phyloP scores from a whole-genome alignment of 2,329 filamentous ascomycete species.

The Pleurostoma richardsiae region DNA sequence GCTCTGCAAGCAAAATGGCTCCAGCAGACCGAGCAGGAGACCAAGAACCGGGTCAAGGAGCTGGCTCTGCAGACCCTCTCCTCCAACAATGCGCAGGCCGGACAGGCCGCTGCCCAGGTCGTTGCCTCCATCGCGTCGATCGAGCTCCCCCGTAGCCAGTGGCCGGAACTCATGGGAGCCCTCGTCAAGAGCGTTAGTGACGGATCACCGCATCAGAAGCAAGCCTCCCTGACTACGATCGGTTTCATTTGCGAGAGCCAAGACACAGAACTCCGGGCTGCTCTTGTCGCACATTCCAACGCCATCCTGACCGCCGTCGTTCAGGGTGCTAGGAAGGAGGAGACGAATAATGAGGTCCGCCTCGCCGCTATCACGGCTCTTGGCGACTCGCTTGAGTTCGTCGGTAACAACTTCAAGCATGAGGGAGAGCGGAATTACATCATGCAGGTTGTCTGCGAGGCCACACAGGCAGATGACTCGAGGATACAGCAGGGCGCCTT shows the following conservation, averaged over 20 bases:
- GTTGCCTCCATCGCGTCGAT: conserved; percentile 92
- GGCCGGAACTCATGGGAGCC: conserved; percentile 83
- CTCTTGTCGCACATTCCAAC: conserved; percentile 84
- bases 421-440: conserved; percentile 99
- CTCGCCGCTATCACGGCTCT: conserved; percentile 90
- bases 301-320: conserved; percentile 97
- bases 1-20: conserved; percentile 94
- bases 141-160: conserved; percentile 88
- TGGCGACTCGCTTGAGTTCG: conserved; percentile 94
- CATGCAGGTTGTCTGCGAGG: conserved; percentile 99
- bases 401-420: conserved; percentile 97
- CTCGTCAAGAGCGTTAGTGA: conserved; percentile 91
- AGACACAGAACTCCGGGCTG: conserved; percentile 77
- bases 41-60: conserved; percentile 84
- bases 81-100: conserved; percentile 75
- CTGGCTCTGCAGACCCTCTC: conserved; percentile 82
- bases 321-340: conserved; percentile 94
- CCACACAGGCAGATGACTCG: conserved; percentile 86
- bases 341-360: conserved; percentile 85
- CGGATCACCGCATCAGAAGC: conserved; percentile 84
- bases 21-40: conserved; percentile 70
- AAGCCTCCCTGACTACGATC: conserved; percentile 91
- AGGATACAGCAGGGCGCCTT: conserved; percentile 95
- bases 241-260: conserved; percentile 98
- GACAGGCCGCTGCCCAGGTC: conserved; percentile 88